A percentile compares a stretch with the other conserved stretches of the same genome.
These are phyloP conservation scores for Colletotrichum sp. DNA, from an alignment of 2,329 filamentous ascomycete genomes.

Conservation along the genomic window DNA sequence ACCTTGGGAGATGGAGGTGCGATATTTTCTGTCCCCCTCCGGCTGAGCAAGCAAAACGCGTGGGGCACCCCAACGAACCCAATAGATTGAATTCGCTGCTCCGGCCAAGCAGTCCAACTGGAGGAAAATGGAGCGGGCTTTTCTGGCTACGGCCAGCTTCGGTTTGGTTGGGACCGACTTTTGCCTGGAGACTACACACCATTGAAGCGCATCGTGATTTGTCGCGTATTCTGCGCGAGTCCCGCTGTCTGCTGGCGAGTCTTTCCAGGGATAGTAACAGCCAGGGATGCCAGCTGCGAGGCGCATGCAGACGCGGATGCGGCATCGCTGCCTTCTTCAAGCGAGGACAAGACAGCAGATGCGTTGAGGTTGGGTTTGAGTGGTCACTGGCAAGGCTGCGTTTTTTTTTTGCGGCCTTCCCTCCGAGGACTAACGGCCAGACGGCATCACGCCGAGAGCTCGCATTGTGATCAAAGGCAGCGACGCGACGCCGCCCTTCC, in stretches of 20 bases:
- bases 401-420: neutral
- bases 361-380: neutral
- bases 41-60: constrained; percentile 2
- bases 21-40: constrained; percentile 20
- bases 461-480: neutral
- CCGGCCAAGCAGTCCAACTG: constrained; percentile 14
- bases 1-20: constrained; percentile 16
- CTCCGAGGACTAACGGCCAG: neutral
- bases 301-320: constrained; percentile 10
- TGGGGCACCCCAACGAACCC: constrained; percentile 19
- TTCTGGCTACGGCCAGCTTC: constrained; percentile 10
- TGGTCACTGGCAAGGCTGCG: neutral
- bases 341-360: neutral
- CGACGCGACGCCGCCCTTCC: neutral
- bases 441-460: neutral
- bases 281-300: constrained; percentile 3
- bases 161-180: constrained; percentile 21
- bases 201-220: constrained; percentile 19
- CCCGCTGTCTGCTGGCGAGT: neutral
- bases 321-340: constrained; percentile 1
- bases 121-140: constrained; percentile 12
- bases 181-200: neutral
- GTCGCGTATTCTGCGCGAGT: constrained; percentile 1
- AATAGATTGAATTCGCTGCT: constrained; percentile 12
- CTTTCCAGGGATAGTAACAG: neutral